These are phyloP conservation scores for Fonsecaea erecta DNA, from an alignment of 2,329 filamentous ascomycete species.

Conservation along the genomic window DNA sequence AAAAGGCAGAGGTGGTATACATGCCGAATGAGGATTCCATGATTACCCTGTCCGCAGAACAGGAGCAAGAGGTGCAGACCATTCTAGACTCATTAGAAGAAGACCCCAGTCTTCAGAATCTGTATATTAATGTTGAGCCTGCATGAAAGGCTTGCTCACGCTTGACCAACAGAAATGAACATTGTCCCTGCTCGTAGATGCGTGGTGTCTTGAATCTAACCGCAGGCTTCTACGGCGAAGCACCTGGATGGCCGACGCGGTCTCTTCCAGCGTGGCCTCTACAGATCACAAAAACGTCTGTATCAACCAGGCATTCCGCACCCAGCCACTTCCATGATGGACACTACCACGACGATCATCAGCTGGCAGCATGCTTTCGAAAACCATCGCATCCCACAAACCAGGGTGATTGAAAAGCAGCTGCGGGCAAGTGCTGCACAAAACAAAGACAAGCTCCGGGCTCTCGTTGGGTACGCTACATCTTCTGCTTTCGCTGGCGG, in stretches of 20 bases:
- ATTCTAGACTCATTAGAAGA: constrained; percentile 64
- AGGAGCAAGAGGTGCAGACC: constrained; percentile 61
- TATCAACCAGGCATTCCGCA: no score
- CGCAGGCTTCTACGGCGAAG: background rate
- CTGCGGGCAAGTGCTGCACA: constrained; percentile 65
- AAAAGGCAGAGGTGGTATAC: constrained; percentile 82
- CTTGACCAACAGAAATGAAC: constrained; percentile 7
- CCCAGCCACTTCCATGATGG: constrained; percentile 13
- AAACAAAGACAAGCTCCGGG: constrained; percentile 69
- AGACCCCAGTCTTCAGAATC: constrained; percentile 72
- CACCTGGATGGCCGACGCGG: background rate
- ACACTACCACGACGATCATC: constrained; percentile 20
- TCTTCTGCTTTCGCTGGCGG: background rate
- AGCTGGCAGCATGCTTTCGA: constrained; percentile 71
- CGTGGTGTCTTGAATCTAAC: background rate
- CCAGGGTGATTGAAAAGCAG: constrained; percentile 67
- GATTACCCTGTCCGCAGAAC: constrained; percentile 63
- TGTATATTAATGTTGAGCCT: constrained; percentile 69
- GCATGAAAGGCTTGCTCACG: constrained; percentile 8
- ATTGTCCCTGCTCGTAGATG: background rate
- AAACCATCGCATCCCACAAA: constrained; percentile 63
- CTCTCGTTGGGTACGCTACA: constrained; percentile 64
- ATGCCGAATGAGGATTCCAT: constrained; percentile 79
- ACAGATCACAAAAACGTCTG: background rate
- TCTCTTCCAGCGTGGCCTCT: constrained; percentile 1